Evolutionary conservation across 2,329 filamentous ascomycete species (phyloP), one percentile per base, ranked within the genome.

Genomic region (Sclerotiophoma versabilis): DNA sequence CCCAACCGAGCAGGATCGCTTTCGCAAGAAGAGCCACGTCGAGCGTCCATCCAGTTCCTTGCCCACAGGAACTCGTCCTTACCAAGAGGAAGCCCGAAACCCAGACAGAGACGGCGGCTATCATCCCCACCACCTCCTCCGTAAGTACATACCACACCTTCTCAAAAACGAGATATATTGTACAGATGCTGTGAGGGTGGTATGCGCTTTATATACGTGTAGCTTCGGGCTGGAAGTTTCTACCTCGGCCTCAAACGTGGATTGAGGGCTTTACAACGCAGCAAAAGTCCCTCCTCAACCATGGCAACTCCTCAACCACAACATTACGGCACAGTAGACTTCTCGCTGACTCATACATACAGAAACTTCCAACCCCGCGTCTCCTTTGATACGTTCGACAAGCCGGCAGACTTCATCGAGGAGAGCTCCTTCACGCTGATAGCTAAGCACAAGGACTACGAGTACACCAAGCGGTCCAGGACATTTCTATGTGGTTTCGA

Each of bases 401-500:
- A 87, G 69, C 85, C 87, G 5, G 82, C 84, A 32, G 86, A 89
- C 63, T 87, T 87, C 71, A 76, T 76, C 44, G 73, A 76, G 48
- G 74, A 76, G 50, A 76, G 73, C 48, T 91, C 91, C 5, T 84
- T 96, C 63, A 96, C 92, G 0, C 80, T 96, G 54, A 92, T 92
- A 67, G 86, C 90, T 63, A 91, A 92, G 69, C 93, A 97, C 75
- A 89, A 89, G 63, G 91, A 93, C 61, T 96, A 95, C 75, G 87
- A 91, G 64, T 87, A 88, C 60, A 88, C 87, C 34, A 87, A 92
- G 57, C 84, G 91, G 55, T 95, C 91, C 48, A 87, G 93, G 47
- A 96, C 91, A 8, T 96, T 96, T 67, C 87, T 97, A 71, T 93
- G 93, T 60, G 93, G 93, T 17, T 90, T 93, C 15, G 93, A 96